Evolutionary conservation across 768 basidiomycete genomes (phyloP).

Genomic region (Pleurotus giganteus): DNA sequence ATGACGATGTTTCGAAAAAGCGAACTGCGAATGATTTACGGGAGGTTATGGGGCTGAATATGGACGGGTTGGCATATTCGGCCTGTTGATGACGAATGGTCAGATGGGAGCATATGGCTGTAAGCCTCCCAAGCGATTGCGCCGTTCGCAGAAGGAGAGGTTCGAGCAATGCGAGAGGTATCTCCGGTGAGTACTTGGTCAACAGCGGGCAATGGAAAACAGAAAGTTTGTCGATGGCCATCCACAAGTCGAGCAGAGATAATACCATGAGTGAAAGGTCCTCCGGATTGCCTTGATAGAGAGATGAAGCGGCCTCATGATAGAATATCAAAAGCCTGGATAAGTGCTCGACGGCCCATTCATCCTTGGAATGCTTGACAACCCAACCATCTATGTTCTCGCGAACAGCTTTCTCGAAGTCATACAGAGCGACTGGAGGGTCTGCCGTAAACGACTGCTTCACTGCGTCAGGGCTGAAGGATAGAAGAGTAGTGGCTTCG

Average conservation of each 20-base stretch:
- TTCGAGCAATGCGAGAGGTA: conserved; percentile 36
- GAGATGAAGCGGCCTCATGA: conserved; percentile 18
- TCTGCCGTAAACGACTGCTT: conserved; percentile 9
- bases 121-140: conserved; percentile 25
- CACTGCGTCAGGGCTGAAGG: not conserved
- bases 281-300: conserved; percentile 35
- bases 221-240: conserved; percentile 38
- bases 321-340: conserved; percentile 25
- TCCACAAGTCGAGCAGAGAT: conserved; percentile 46
- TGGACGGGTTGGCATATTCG: conserved; percentile 19
- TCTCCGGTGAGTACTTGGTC: conserved; percentile 42
- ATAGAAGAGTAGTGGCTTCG: conserved; percentile 12
- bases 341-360: conserved; percentile 19
- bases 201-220: conserved; percentile 35
- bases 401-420: conserved; percentile 34
- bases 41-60: conserved; percentile 26
- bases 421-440: conserved; percentile 23
- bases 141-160: conserved; percentile 36
- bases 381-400: conserved; percentile 32
- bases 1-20: conserved; percentile 25
- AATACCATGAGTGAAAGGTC: conserved; percentile 41
- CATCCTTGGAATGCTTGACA: conserved; percentile 10
- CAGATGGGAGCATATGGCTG: conserved; percentile 27
- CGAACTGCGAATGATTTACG: conserved; percentile 28
- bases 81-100: conserved; percentile 20